Percentiles rank a stretch among this genome's conserved stretches.
Evolutionary conservation across 2,329 filamentous ascomycete species (phyloP).

Genomic region (Trichophyton verrucosum): DNA sequence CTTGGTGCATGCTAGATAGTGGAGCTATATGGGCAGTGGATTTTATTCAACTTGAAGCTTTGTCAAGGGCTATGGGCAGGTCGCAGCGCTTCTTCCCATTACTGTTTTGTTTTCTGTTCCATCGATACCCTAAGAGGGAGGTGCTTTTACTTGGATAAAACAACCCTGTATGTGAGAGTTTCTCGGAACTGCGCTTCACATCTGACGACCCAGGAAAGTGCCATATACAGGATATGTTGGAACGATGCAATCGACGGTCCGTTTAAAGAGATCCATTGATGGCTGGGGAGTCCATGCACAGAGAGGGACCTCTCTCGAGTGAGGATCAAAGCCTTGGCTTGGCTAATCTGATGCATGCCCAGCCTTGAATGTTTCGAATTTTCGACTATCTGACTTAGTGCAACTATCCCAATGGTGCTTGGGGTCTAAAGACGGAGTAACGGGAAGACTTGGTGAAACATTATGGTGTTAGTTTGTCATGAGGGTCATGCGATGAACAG

Average conservation of each 20-base stretch:
- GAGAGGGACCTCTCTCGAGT: constrained; percentile 72
- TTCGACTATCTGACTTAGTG: constrained; percentile 10
- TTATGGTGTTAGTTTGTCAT: neutral
- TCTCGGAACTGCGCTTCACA: neutral
- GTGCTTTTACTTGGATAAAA: neutral
- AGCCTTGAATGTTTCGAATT: constrained; percentile 6
- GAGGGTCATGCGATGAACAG: neutral
- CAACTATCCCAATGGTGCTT: neutral
- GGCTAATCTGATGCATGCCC: constrained; percentile 44
- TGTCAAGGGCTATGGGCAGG: neutral
- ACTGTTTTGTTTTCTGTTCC: neutral
- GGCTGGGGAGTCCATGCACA: constrained; percentile 3
- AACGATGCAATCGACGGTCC: neutral
- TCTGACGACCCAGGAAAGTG: neutral
- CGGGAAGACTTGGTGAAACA: neutral
- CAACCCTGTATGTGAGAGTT: neutral
- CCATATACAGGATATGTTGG: neutral
- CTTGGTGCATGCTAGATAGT: neutral
- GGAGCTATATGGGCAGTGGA: neutral
- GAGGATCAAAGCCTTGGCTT: constrained; percentile 92
- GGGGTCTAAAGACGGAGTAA: neutral
- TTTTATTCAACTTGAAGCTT: neutral
- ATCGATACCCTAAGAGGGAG: neutral
- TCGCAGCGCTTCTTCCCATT: neutral
- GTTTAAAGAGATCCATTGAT: neutral